Evolutionary conservation across 2,329 filamentous ascomycete genomes (phyloP), one percentile per base, ranked within the genome.

Genomic region (Claviceps capensis): DNA sequence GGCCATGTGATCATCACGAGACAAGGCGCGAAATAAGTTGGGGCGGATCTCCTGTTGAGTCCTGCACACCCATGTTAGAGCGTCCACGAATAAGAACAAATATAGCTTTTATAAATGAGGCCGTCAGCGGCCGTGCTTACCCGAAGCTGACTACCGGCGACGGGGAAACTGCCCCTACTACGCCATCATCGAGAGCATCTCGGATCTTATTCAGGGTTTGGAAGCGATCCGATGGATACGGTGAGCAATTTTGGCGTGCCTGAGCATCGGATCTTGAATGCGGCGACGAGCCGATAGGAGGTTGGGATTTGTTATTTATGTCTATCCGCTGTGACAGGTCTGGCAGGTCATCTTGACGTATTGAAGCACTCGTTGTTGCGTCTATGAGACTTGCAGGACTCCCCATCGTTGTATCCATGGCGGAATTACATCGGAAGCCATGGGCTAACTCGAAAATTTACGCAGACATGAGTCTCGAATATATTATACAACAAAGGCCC

Each of bases 161-260:
- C 36, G 59, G 58, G 26, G 57, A 54, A 40, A 57, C 23, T 59
- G 55, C 45, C 56, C 59, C 54, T 59, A 52, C 45, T 56, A 55
- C 49, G 51, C 59, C 64, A 64, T 65, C 37, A n/a, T 42, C 16
- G 6, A 50, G n/a, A 56, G 55, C 51, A 54, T 52, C 55, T 47
- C 55, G 53, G 52, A 54, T 55, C 55, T 52, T 54, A 49, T 54
- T 56, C 52, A 52, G 52, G 47, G 55, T 46, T 23, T 47, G 45
- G 8, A 49, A 40, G 11, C 44, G 49, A 46, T 45, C 17, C 17
- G 45, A 14, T 11, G 44, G 17, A 30, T 13, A 4, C 54, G 72
- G 71, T 4, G 67, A 63, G 3, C 65, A 67, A 37, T 68, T 66
- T 40, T 71, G 66, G 47, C 62, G 63, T 6, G 61, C 58, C 22